These are phyloP conservation scores for Xylariaceae sp. DNA, from an alignment of 2,329 filamentous ascomycete species.

Conservation along the genomic window DNA sequence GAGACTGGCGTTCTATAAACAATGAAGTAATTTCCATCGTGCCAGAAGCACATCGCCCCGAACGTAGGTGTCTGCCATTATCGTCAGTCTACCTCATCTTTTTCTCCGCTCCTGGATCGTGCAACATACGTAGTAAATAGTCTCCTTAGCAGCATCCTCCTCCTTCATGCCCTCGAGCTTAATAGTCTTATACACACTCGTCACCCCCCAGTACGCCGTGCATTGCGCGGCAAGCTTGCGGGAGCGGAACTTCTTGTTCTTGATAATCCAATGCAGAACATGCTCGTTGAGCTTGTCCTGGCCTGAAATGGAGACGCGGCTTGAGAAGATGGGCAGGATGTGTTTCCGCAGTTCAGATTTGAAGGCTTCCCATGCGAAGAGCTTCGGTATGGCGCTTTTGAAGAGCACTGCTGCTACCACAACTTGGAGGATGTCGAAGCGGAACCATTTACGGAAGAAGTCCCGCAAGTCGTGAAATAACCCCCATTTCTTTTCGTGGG, in stretches of 20 bases:
- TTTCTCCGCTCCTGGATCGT: not conserved
- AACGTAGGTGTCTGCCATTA: conserved; percentile 30
- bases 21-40: conserved; percentile 34
- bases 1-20: conserved; percentile 13
- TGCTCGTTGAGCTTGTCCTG: not conserved
- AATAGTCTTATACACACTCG: not conserved
- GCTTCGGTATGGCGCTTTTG: no score
- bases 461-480: no score
- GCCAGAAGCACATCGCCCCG: conserved; percentile 35
- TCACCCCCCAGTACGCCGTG: not conserved
- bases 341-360: not conserved
- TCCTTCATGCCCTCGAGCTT: not conserved
- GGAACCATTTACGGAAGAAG: no score
- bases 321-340: not conserved
- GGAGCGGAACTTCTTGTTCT: not conserved
- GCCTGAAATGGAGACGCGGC: not conserved
- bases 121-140: not conserved
- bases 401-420: no score
- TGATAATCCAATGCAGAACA: not conserved
- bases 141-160: not conserved
- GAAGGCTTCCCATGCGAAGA: not conserved
- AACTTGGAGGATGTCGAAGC: no score
- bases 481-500: no score
- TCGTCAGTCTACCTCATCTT: not conserved
- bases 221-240: not conserved